Evolutionary conservation across 768 basidiomycete species (phyloP).

Genomic region (Agrocybe praecox): DNA sequence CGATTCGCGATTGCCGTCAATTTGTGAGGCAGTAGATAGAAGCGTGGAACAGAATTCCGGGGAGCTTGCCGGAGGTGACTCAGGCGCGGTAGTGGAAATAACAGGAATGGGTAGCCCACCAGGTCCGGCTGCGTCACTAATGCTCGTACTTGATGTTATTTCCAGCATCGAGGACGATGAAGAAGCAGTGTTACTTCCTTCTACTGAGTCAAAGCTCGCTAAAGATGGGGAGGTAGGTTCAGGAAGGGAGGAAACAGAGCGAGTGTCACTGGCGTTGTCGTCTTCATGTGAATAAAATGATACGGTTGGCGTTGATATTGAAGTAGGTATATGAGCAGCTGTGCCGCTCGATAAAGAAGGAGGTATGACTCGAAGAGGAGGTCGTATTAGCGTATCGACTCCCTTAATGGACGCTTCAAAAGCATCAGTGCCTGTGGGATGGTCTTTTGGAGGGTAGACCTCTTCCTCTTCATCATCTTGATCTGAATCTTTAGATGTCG

Average conservation of each 20-base stretch:
- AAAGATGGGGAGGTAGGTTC: conserved; percentile 22
- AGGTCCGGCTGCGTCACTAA: conserved; percentile 25
- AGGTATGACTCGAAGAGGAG: not conserved
- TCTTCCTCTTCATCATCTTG: conserved; percentile 27
- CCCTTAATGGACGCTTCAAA: not conserved
- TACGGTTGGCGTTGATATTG: conserved; percentile 42
- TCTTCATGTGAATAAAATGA: conserved; percentile 32
- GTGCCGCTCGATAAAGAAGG: conserved; percentile 2
- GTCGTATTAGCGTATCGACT: not conserved
- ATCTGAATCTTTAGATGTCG: conserved; percentile 30
- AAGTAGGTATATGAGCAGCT: conserved; percentile 34
- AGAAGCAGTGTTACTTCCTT: conserved; percentile 5
- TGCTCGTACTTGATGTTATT: not conserved
- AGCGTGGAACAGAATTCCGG: conserved; percentile 7
- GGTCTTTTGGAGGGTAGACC: not conserved
- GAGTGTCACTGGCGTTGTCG: conserved; percentile 21
- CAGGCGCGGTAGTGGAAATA: conserved; percentile 51
- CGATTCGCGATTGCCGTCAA: conserved; percentile 11
- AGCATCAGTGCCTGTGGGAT: not conserved
- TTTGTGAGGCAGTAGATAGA: conserved; percentile 4
- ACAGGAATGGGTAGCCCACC: conserved; percentile 51
- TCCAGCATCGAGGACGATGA: conserved; percentile 14
- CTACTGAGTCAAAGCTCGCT: conserved; percentile 4
- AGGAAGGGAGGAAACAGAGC: conserved; percentile 45
- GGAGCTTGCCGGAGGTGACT: conserved; percentile 16